Evolutionary conservation across 352 stramenopile species (phyloP), one percentile per base, ranked within the genome.

Genomic region (Pythium plurisporium): DNA sequence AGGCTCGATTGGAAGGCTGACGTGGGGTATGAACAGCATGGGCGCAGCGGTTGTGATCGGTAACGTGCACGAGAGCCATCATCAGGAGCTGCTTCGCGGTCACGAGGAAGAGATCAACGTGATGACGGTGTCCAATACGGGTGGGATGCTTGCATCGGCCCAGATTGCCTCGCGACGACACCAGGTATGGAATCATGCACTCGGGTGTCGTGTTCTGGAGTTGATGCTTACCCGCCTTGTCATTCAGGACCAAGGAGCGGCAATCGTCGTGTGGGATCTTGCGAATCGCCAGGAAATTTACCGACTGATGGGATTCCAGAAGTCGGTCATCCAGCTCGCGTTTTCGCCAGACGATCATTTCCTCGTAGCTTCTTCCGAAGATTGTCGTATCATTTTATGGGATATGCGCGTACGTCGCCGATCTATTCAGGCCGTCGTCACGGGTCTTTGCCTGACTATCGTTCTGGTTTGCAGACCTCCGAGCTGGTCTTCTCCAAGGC

Each of bases 291-390:
- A 67, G 5, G 72, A 84, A 43, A 54, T 85, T 29, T 87, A 87
- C 43, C 72, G 61, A 5, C 63, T 91, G 3, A 59, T 69, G 17
- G 75, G 79, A 2, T 91, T 91, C 56, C 74, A 77, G 26, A 76
- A 72, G 14, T 67, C 73, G 1, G 77, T 91, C 45, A 50, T 87
- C 23, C 79, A 87, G 55, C 73, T 89, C 46, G 70, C 75, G 1
- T 91, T 90, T 53, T 92, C 79, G 9, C 79, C 78, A 1, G 82
- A 92, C 52, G 79, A 92, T 41, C 78, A 87, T 40, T 89, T 90
- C 37, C 76, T 92, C 23, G 71, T 79, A 9, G 82, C 77, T 9
- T 81, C 82, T 2, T 73, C 78, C 0, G 74, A 83, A 33, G 82
- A 91, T 61, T 86, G 70, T 29, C 72, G 72, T 7, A 62, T 92